Conservation (phyloP, 371 early-diverging fungal species). For the Rhizopus delemar region DNA sequence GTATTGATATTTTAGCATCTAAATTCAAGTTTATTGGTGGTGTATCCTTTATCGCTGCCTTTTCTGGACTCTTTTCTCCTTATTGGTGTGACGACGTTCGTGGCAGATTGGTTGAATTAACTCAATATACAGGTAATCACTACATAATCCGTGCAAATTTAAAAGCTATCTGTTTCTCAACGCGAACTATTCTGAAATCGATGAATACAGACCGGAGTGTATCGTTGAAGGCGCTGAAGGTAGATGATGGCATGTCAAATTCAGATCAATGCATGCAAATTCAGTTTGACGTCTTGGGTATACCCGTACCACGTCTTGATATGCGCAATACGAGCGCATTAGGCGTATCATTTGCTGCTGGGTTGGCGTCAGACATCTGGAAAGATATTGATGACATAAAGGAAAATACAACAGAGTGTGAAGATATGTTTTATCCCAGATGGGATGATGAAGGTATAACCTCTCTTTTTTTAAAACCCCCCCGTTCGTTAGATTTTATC, state of each 20-base stretch:
- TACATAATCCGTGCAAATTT: conserved; percentile 88
- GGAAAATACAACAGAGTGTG: conserved; percentile 28
- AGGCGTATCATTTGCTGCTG: conserved; percentile 95
- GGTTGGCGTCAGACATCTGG: conserved; percentile 80
- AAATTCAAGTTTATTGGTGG: conserved; percentile 79
- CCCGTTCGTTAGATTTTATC: conserved; percentile 60
- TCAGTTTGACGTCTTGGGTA: conserved; percentile 85
- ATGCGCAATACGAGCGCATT: conserved; percentile 93
- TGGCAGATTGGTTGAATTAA: conserved; percentile 86
- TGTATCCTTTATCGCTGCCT: conserved; percentile 94
- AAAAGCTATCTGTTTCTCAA: conserved; percentile 90
- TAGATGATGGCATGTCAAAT: conserved; percentile 93
- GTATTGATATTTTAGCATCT: conserved; percentile 60
- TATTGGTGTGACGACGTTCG: conserved; percentile 95
- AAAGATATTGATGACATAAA: conserved; percentile 42
- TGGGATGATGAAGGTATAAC: conserved; percentile 44
- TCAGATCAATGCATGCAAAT: conserved; percentile 91
- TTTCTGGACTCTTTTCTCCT: conserved; percentile 93
- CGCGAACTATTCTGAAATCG: conserved; percentile 83
- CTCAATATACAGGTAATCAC: conserved; percentile 81
- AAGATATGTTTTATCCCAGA: conserved; percentile 47
- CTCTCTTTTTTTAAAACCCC: no score
- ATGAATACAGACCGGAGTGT: conserved; percentile 76
- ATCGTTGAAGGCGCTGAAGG: conserved; percentile 70
- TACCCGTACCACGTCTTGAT: conserved; percentile 68